Evolutionary conservation across 495 filamentous ascomycete genomes (phyloP), one percentile per base, ranked within the genome.

Genomic region (Penicillium verhagenii): DNA sequence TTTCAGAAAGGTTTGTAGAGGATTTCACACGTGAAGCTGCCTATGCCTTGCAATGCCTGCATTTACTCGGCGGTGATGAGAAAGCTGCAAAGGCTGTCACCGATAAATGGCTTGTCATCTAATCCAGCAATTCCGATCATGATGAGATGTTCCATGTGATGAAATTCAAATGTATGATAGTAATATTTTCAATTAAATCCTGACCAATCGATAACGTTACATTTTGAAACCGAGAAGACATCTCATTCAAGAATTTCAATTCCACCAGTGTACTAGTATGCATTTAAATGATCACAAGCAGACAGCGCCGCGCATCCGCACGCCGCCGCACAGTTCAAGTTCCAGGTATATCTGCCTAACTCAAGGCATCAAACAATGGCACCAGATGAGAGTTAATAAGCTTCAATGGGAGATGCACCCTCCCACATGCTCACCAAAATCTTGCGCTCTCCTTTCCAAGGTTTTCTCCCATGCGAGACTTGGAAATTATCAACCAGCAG

Each of bases 1-100:
- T 59, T 61, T 33, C 68, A 14, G 49, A 52, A n/a, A 48, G 57
- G 24, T 65, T 74, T 24, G 65, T 67, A 14, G 88, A 90, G 56
- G 80, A 90, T 58, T 81, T 93, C 57, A 80, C 80, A 14, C 65
- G 72, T 14, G 91, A 96, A 66, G 87, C 91, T 47, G 91, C 90
- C 37, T 85, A 86, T 65, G 88, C 88, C 54, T 63, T 96, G 52
- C 83, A 91, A 66, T 80, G 70, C 50, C 79, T 91, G 33, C 85
- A 85, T 65, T 80, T 79, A n/a, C 68, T 85, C 4, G 80, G 72
- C 47, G 88, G 87, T 4, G 79, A 90, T 67, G 55, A 76, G 20
- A 67, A 73, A 18, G 73, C 72, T 3, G 87, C 86, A 11, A 76
- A 72, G 54, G 62, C 60, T 29, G 56, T 91, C 16, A 85, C 84